phyloP scores from a whole-genome alignment of 2,329 filamentous ascomycete genomes.

The Phaeophleospora eucalypticola region DNA sequence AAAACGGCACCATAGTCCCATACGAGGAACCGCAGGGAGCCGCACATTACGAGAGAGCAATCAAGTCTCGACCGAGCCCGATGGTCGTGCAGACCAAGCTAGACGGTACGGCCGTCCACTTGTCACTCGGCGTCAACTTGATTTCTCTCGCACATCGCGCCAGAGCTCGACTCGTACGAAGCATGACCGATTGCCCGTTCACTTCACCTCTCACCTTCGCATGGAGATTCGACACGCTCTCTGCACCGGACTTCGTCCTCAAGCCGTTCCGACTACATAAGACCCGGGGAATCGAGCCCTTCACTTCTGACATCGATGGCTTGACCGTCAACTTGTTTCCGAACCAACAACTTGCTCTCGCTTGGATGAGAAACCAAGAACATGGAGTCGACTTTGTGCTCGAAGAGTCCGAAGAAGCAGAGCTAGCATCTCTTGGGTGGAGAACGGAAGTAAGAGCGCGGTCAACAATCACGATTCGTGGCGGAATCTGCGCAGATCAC shows the following conservation, averaged over 20 bases:
- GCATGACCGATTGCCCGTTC: background rate
- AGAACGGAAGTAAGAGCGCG: slow-evolving; percentile 53
- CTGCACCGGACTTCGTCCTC: slow-evolving; percentile 4
- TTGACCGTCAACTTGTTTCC: slow-evolving; percentile 42
- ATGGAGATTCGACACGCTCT: background rate
- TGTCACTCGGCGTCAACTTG: slow-evolving; percentile 29
- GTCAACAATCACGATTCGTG: slow-evolving; percentile 42
- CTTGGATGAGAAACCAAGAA: slow-evolving; percentile 60
- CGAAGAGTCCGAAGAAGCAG: slow-evolving; percentile 55
- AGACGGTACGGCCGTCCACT: background rate
- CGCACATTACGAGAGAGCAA: slow-evolving; percentile 46
- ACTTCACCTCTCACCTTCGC: background rate
- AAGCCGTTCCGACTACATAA: slow-evolving; percentile 20
- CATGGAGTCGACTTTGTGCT: slow-evolving; percentile 43
- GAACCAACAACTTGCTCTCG: slow-evolving; percentile 53
- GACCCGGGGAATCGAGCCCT: slow-evolving; percentile 10
- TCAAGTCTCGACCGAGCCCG: slow-evolving; percentile 47
- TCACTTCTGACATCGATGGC: slow-evolving; percentile 8
- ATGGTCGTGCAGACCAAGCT: slow-evolving; percentile 14
- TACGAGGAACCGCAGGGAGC: slow-evolving; percentile 52
- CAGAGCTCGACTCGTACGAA: slow-evolving; percentile 13
- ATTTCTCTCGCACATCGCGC: slow-evolving; percentile 30
- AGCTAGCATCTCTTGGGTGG: slow-evolving; percentile 46
- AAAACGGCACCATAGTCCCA: slow-evolving; percentile 35
- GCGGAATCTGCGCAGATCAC: slow-evolving; percentile 60